Percentiles rank a stretch among this genome's conserved stretches.
Evolutionary conservation across 148 eudicot species (phyloP).

Genomic region (Rhododendron mucronatum): DNA sequence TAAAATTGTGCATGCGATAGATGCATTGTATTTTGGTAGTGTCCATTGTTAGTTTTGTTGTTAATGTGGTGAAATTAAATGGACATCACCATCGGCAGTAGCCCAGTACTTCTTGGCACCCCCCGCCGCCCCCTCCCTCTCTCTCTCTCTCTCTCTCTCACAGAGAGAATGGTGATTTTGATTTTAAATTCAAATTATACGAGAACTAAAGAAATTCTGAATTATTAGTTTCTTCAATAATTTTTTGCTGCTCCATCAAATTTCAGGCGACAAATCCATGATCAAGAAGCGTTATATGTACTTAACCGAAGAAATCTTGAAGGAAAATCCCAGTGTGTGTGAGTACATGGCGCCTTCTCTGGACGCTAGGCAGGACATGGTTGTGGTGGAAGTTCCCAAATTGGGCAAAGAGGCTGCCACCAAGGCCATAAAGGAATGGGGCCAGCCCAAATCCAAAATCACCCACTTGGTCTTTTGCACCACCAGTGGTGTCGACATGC

Average conservation of each 20-base stretch:
- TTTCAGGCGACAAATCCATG: conserved; percentile 36
- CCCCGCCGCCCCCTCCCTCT: no score
- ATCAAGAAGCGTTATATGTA: conserved; percentile 40
- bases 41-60: neutral
- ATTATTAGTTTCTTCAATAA: neutral
- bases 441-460: conserved; percentile 26
- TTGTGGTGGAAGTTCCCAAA: conserved; percentile 38
- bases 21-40: neutral
- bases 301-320: conserved; percentile 28
- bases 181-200: neutral
- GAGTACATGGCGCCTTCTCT: conserved; percentile 42
- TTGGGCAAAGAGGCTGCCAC: conserved; percentile 17
- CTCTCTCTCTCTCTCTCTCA: no score
- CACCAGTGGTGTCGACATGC: conserved; percentile 32
- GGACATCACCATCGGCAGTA: no score
- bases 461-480: conserved; percentile 31
- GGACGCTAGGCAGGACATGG: conserved; percentile 39
- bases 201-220: neutral
- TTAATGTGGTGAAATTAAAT: no score
- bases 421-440: conserved; percentile 25
- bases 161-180: no score
- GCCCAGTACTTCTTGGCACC: no score
- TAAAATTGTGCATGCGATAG: neutral
- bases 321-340: conserved; percentile 22
- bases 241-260: neutral